Conservation (phyloP, 371 early-diverging fungal species). For the Apophysomyces elegans region DNA sequence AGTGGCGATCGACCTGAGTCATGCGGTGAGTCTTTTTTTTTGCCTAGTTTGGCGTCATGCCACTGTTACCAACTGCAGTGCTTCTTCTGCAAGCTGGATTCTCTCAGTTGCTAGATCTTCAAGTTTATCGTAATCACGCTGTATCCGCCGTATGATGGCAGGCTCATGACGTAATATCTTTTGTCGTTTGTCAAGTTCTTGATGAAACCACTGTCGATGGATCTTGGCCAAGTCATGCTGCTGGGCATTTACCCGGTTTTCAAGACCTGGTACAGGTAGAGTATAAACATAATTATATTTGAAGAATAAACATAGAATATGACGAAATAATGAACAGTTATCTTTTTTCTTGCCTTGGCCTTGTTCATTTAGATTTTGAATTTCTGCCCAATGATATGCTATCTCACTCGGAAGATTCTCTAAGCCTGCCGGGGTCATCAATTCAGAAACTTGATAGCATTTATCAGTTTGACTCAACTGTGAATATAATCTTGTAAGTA, state of each 20-base stretch:
- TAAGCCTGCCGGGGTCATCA: slow-evolving; percentile 31
- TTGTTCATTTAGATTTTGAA: slow-evolving; percentile 43
- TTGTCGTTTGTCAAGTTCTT: slow-evolving; percentile 36
- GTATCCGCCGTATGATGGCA: slow-evolving; percentile 37
- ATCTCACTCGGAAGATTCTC: slow-evolving; percentile 61
- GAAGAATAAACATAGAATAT: background rate
- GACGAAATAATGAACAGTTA: background rate
- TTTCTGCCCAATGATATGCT: slow-evolving; percentile 54
- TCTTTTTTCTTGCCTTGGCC: slow-evolving; percentile 30
- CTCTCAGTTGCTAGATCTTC: slow-evolving; percentile 45
- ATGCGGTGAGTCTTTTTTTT: background rate
- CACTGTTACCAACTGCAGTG: slow-evolving; percentile 40
- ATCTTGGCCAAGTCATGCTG: slow-evolving; percentile 45
- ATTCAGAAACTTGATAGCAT: background rate
- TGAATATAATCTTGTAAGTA: slow-evolving; percentile 52
- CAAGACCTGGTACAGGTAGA: slow-evolving; percentile 26
- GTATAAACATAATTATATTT: background rate
- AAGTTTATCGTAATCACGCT: slow-evolving; percentile 47
- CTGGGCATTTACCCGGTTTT: slow-evolving; percentile 35
- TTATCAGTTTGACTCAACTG: slow-evolving; percentile 26
- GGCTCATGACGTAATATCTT: slow-evolving; percentile 41
- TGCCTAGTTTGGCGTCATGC: background rate
- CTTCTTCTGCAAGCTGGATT: slow-evolving; percentile 49
- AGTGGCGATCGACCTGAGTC: slow-evolving; percentile 48
- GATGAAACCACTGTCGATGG: slow-evolving; percentile 47